Percentiles rank a stretch among this genome's conserved stretches.
Evolutionary conservation across 345 rosid species (phyloP).

Genomic region (Turritis glabra): DNA sequence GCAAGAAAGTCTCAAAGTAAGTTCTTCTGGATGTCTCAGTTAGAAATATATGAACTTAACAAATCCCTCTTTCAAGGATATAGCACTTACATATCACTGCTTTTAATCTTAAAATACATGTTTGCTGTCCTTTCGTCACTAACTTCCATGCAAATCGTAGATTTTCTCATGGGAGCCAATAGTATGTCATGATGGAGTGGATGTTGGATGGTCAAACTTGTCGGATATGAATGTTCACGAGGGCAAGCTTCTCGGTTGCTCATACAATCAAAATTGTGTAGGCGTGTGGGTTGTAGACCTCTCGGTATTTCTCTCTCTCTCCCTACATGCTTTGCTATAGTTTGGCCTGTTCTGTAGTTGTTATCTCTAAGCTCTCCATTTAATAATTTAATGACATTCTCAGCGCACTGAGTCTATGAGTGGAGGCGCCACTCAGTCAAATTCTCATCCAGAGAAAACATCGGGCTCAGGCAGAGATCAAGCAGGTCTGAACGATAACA

Average conservation of each 20-base stretch:
- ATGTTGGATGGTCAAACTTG: conserved; percentile 98
- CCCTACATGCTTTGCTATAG: conserved; percentile 13
- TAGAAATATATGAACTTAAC: conserved; percentile 3
- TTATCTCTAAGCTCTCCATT: conserved; percentile 27
- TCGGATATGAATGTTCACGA: conserved; percentile 93
- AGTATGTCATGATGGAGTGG: conserved; percentile 83
- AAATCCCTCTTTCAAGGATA: conserved; percentile 2
- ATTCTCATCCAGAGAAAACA: conserved; percentile 61
- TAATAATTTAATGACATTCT: conserved; percentile 21
- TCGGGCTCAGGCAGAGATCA: conserved; percentile 55
- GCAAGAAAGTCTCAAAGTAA: conserved; percentile 91
- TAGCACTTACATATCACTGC: background rate
- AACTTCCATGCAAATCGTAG: conserved; percentile 43
- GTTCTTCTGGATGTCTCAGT: conserved; percentile 11
- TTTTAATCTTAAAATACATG: conserved; percentile 12
- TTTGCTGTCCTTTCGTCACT: conserved; percentile 17
- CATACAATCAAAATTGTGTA: conserved; percentile 96
- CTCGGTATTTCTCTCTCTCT: conserved; percentile 59
- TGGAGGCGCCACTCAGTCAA: conserved; percentile 49
- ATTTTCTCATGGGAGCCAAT: conserved; percentile 99
- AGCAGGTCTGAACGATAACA: conserved; percentile 55
- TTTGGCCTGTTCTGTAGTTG: conserved; percentile 23
- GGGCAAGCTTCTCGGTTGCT: conserved; percentile 99
- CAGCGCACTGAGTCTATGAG: conserved; percentile 78
- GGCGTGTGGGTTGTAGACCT: conserved; percentile 99